Evolutionary conservation across 768 basidiomycete species (phyloP).

Genomic region (Amanita muscaria): DNA sequence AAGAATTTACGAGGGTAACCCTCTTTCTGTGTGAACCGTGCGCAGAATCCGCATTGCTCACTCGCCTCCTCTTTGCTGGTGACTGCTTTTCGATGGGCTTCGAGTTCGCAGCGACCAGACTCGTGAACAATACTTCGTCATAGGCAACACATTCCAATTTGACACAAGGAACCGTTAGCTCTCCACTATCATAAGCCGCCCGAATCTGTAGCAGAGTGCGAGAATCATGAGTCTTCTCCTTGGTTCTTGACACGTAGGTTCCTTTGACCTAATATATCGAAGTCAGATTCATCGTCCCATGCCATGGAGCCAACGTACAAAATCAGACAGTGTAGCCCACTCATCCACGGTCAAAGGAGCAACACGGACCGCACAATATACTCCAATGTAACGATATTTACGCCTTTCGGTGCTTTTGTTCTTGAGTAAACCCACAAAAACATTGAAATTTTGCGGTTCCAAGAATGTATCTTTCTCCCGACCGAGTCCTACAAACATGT

Average conservation of each 20-base stretch:
- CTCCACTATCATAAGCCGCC: conserved; percentile 37
- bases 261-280: conserved; percentile 24
- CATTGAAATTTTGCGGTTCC: conserved; percentile 29
- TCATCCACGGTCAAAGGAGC: conserved; percentile 34
- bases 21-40: conserved; percentile 1
- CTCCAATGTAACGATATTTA: conserved; percentile 37
- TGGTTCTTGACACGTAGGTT: conserved; percentile 30
- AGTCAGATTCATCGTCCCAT: neutral
- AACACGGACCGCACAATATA: conserved; percentile 35
- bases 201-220: conserved; percentile 25
- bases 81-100: neutral
- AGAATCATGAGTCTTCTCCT: conserved; percentile 28
- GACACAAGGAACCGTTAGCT: conserved; percentile 39
- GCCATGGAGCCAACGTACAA: conserved; percentile 22
- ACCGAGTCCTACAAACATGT: conserved; percentile 47
- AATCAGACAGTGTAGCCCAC: conserved; percentile 33
- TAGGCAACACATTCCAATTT: conserved; percentile 37
- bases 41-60: conserved; percentile 10
- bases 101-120: conserved; percentile 14
- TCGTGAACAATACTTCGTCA: conserved; percentile 30
- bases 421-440: conserved; percentile 37
- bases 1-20: conserved; percentile 1
- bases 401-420: conserved; percentile 16
- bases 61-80: conserved; percentile 12
- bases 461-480: conserved; percentile 35